Base-by-base conservation (phyloP, 768 basidiomycete species). In the Tulasnella sp. region DNA sequence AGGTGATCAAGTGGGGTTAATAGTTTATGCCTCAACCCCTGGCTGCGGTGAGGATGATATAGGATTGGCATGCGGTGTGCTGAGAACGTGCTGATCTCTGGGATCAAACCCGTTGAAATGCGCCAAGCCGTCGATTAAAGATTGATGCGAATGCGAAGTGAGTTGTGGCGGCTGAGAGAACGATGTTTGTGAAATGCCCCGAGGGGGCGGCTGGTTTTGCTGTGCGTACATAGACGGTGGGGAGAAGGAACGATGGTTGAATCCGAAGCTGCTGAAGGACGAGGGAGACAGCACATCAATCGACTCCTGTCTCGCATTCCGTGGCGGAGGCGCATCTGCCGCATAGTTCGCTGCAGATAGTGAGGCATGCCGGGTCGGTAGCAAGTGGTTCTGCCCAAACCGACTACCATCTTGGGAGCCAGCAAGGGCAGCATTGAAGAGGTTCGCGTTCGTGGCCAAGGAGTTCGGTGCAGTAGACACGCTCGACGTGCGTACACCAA, bases 401-500 rank as follows among this genome's bases (percentile, higher is more conserved):
- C 52, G 52, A n/a, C 17, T 43, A 2, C 46, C 46, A 37, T 57
- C 55, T 5, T 31, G 31, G 11, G 48, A 46, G 17, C 55, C 55
- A 48, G 55, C 55, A 23, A 57, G 55, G 25, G 55, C 55, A 4
- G 55, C 55, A 19, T 19, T 57, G 55, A 57, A 57, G 17, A 57
- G 31, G 34, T 57, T 57, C 27, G 55, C 55, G 25, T 34, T 23
- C 5, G 42, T 43, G 14, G 31, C 42, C 14, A 49, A 9, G 8
- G 37, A 17, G 29, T 36, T 43, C 14, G 45, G 45, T 1, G 48
- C 53, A 27, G 41, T 57, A 17, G 62, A 62, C 12, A 62, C 53
- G 31, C 60, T 62, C 39, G 55, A 37, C 14, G 59, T 37, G n/a
- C 65, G 60, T 37, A 66, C 62, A 15, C 93, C 93, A n/a, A 98